A percentile compares a stretch with the other conserved stretches of the same genome.
Evolutionary conservation across 192 early-diverging fungal genomes (phyloP).

Genomic region (Chytriomyces confervae): DNA sequence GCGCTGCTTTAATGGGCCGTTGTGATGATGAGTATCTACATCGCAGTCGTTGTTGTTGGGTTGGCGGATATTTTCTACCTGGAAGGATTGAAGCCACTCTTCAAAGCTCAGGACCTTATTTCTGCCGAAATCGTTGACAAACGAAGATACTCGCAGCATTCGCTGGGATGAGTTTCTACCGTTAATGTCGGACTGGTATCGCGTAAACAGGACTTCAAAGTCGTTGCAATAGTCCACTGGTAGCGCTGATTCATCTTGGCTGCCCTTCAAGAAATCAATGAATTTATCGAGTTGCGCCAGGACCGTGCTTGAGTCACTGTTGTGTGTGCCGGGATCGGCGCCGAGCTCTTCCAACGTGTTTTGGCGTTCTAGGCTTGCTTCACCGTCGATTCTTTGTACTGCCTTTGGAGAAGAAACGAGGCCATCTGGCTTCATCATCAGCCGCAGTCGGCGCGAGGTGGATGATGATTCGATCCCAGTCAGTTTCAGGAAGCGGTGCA

Average conservation of each 20-base stretch:
- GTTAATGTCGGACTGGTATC: slow-evolving; percentile 10
- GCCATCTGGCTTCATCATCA: slow-evolving; percentile 48
- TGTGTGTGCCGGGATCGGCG: not conserved
- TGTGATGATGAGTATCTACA: not conserved
- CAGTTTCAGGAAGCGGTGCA: slow-evolving; percentile 22
- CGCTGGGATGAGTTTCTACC: not conserved
- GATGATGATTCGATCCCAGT: not conserved
- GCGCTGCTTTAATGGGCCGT: slow-evolving; percentile 1
- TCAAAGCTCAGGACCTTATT: slow-evolving; percentile 8
- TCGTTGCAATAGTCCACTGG: slow-evolving; percentile 3
- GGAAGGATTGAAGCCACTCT: slow-evolving; percentile 27
- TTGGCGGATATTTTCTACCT: not conserved
- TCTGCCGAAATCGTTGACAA: slow-evolving; percentile 17
- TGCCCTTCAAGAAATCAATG: not conserved
- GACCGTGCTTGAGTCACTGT: not conserved
- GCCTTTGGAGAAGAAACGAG: slow-evolving; percentile 1
- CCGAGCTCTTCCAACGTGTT: not conserved
- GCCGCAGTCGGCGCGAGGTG: slow-evolving; percentile 21
- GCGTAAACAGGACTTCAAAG: slow-evolving; percentile 2
- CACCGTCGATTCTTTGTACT: no score
- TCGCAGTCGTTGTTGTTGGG: not conserved
- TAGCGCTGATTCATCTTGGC: not conserved
- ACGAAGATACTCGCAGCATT: slow-evolving; percentile 18
- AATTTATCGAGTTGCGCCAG: slow-evolving; percentile 12
- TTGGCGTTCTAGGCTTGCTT: not conserved